A percentile compares a stretch with the other conserved stretches of the same genome.
phyloP scores from a whole-genome alignment of 2,329 filamentous ascomycete species.

The Neocatenulostroma microsporum region DNA sequence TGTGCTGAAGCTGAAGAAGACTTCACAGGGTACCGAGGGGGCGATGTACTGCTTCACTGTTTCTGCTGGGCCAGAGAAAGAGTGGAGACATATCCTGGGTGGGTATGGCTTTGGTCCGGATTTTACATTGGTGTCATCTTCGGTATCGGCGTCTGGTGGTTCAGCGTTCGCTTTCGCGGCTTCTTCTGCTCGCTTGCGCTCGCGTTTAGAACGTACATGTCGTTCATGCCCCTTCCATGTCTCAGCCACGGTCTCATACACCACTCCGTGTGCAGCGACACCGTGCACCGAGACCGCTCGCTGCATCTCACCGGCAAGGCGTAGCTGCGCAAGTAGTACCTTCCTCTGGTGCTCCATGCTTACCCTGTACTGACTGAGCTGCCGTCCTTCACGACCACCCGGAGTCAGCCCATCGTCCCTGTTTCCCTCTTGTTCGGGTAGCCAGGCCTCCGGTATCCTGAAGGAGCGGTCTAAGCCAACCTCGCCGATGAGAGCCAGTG shows the following conservation, averaged over 20 bases:
- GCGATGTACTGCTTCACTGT: slow-evolving; percentile 71
- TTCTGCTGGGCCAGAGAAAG: slow-evolving; percentile 73
- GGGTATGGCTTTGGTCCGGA: slow-evolving; percentile 58
- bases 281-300: slow-evolving; percentile 63
- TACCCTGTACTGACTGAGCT: slow-evolving; percentile 60
- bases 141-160: slow-evolving; percentile 9
- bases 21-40: slow-evolving; percentile 60
- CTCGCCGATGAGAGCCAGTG: slow-evolving; percentile 64
- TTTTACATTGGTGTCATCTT: slow-evolving; percentile 2
- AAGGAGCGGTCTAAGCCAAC: slow-evolving; percentile 72
- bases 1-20: slow-evolving; percentile 84
- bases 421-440: slow-evolving; percentile 31
- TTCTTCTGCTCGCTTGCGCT: slow-evolving; percentile 34
- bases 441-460: slow-evolving; percentile 58
- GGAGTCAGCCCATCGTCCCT: slow-evolving; percentile 52
- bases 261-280: slow-evolving; percentile 65
- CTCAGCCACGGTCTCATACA: slow-evolving; percentile 57
- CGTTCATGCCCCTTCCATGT: slow-evolving; percentile 66
- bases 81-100: slow-evolving; percentile 86
- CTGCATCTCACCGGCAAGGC: slow-evolving; percentile 58
- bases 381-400: slow-evolving; percentile 62
- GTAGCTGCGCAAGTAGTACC: slow-evolving; percentile 61
- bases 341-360: slow-evolving; percentile 59
- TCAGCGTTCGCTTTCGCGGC: slow-evolving; percentile 10
- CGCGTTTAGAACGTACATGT: slow-evolving; percentile 51